Base-by-base conservation (phyloP, 257 asterid species). In the Salvia splendens region DNA sequence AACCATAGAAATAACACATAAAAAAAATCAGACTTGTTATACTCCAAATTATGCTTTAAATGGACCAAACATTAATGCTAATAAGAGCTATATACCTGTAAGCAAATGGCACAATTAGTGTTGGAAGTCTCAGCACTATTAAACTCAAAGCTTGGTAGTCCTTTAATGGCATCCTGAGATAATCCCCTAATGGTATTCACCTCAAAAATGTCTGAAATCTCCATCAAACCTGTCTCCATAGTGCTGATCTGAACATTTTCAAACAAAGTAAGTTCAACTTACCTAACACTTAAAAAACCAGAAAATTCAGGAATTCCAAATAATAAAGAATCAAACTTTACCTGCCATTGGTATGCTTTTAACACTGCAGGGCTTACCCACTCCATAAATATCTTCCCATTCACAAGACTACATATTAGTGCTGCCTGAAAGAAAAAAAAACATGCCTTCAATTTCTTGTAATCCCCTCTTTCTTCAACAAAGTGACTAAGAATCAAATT, bases 331-430 rank as follows among this genome's bases (percentile, higher is more conserved):
- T 9, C 67, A 46, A 48, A 14, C 67, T 54, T 76, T 78, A 85
- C 98, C 83, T 89, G 98, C 97, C 97, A 92, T 58, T 84, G 97
- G 58, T 92, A 92, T 36, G 98, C 98, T 76, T 89, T 87, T 38
- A 92, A 84, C 55, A 92, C 88, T n/a, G 97, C 97, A 53, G 95
- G 96, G 15, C 98, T 83, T 70, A 92, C 98, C 98, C 97, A 92
- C 73, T 92, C 98, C 96, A 87, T 89, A 78, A 89, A 92, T 75
- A 89, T 83, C 86, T 89, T 92, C 70, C 97, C 98, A 45, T 92
- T 82, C 40, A 89, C 84, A 69, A 92, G 86, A 71, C 98, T 92
- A 46, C 86, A 75, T 64, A 92, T 77, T 12, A 92, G 80, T 43
- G 97, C 98, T 54, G 88, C 86, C 98, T 92, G 89, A 41, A 75